Evolutionary conservation across 176 grass and related monocot genomes (phyloP).

Genomic region (Metroxylon sagu): DNA sequence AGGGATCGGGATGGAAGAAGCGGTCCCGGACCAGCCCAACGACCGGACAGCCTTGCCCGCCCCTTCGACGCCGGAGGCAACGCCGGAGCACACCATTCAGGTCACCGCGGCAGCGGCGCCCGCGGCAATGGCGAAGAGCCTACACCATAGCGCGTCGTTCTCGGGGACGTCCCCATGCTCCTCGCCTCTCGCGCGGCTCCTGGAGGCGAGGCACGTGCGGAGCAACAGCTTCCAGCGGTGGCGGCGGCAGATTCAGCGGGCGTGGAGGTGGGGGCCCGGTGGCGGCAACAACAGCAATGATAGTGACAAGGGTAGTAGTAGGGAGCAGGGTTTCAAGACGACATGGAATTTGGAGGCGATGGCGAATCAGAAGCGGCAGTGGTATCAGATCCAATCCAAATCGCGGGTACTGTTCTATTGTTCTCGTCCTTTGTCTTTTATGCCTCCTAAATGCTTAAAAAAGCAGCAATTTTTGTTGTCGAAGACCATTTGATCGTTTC

Average conservation of each 20-base stretch:
- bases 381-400: constrained; percentile 82
- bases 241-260: constrained; percentile 76
- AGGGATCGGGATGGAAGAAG: too few species aligned
- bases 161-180: constrained; percentile 7
- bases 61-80: too few species aligned
- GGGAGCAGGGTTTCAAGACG: constrained; percentile 48
- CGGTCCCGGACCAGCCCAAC: too few species aligned
- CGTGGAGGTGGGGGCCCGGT: constrained; percentile 75
- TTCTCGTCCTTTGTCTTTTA: constrained; percentile 2
- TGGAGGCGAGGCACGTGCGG: constrained; percentile 47
- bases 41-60: too few species aligned
- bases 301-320: constrained; percentile 24
- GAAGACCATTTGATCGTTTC: too few species aligned
- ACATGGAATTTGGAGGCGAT: constrained; percentile 73
- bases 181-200: constrained; percentile 24
- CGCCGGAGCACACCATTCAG: too few species aligned
- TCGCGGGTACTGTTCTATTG: constrained; percentile 24
- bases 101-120: too few species aligned
- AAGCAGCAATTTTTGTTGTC: too few species aligned
- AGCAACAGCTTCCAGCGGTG: constrained; percentile 80
- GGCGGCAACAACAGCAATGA: constrained; percentile 13
- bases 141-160: background rate
- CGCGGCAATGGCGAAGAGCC: too few species aligned
- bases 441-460: background rate
- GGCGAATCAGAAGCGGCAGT: constrained; percentile 92